Evolutionary conservation across 495 filamentous ascomycete species (phyloP).

Genomic region (Podospora pseudoanserina): DNA sequence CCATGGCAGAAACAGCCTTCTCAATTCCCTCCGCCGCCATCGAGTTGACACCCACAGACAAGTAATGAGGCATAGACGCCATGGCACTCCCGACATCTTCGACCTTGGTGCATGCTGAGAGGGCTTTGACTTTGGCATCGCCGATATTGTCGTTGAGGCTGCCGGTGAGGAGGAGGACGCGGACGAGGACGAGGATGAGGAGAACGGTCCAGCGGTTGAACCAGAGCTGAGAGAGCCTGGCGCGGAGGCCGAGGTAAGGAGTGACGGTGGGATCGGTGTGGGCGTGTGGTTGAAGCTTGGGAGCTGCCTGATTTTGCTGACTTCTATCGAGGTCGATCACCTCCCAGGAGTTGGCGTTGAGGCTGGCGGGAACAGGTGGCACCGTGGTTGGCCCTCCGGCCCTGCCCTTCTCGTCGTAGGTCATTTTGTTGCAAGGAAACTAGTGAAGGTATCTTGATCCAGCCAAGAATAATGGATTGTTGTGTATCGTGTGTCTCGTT

Average conservation of each 20-base stretch:
- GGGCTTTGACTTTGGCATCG: slow-evolving; percentile 72
- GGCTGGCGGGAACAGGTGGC: slow-evolving; percentile 23
- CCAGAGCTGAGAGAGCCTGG: slow-evolving; percentile 90
- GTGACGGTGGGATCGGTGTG: slow-evolving; percentile 54
- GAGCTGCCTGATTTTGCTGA: background rate
- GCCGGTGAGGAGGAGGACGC: slow-evolving; percentile 69
- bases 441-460: slow-evolving; percentile 5
- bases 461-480: slow-evolving; percentile 11
- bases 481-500: slow-evolving; percentile 7
- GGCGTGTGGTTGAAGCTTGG: slow-evolving; percentile 20
- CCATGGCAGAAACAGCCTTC: slow-evolving; percentile 70
- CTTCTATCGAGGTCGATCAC: slow-evolving; percentile 21
- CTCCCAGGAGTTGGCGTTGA: slow-evolving; percentile 28
- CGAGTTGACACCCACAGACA: slow-evolving; percentile 82
- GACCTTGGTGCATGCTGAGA: slow-evolving; percentile 85
- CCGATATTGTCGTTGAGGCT: slow-evolving; percentile 67
- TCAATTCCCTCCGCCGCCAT: slow-evolving; percentile 74
- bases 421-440: slow-evolving; percentile 17
- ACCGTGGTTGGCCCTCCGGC: slow-evolving; percentile 18
- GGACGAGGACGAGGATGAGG: slow-evolving; percentile 75
- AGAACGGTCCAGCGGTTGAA: slow-evolving; percentile 97
- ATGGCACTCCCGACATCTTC: slow-evolving; percentile 92
- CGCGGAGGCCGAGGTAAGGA: slow-evolving; percentile 86
- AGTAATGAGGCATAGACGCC: slow-evolving; percentile 96
- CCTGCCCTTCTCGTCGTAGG: slow-evolving; percentile 26